Evolutionary conservation across 345 rosid species (phyloP).

Genomic region (Carallia brachiata): DNA sequence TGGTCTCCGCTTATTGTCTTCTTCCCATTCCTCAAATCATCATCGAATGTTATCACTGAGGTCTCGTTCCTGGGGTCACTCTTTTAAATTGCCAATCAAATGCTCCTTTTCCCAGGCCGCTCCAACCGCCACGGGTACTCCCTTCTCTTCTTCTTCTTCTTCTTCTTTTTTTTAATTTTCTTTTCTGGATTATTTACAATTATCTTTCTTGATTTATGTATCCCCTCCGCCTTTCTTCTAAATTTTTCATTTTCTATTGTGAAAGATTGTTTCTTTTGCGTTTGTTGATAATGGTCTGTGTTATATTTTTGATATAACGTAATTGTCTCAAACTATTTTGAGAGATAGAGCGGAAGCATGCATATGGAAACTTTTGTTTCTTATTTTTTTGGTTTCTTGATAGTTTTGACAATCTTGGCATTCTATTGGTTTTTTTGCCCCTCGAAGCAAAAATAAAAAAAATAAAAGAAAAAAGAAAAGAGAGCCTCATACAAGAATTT

Average conservation of each 20-base stretch:
- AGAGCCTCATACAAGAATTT: background rate
- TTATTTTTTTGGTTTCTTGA: no score
- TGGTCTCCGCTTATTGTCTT: conserved; percentile 33
- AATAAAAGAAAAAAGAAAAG: no score
- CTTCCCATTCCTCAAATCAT: conserved; percentile 33
- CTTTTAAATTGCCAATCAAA: conserved; percentile 37
- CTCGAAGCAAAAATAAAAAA: no score
- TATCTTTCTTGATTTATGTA: background rate
- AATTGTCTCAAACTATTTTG: background rate
- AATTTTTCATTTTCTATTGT: no score
- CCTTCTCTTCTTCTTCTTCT: background rate
- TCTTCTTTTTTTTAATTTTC: background rate
- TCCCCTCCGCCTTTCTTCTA: no score
- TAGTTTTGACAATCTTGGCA: no score
- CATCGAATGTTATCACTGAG: conserved; percentile 34
- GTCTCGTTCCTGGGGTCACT: conserved; percentile 29
- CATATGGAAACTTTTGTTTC: background rate
- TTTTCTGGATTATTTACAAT: background rate
- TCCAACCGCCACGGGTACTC: conserved; percentile 55
- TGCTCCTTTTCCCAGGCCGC: conserved; percentile 68
- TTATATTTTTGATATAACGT: no score
- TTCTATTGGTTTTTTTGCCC: no score
- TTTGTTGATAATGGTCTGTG: background rate
- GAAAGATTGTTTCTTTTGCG: background rate
- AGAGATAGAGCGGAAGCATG: background rate